Percentiles rank a stretch among this genome's conserved stretches.
These are phyloP conservation scores for Aegilops longissima DNA, from an alignment of 176 grass and related monocot genomes.

Conservation along the genomic window DNA sequence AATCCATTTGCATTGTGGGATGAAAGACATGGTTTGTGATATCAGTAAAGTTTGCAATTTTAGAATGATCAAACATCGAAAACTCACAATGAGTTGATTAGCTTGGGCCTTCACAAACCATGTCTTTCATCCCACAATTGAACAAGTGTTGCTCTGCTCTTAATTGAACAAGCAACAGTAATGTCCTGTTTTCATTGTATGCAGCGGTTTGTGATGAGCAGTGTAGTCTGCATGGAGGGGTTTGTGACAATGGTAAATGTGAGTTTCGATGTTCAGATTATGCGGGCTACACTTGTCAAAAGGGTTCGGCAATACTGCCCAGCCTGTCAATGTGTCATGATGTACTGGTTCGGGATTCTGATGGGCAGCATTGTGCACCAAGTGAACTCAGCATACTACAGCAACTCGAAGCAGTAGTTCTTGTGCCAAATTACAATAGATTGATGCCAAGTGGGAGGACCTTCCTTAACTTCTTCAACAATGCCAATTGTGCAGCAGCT, in stretches of 20 bases:
- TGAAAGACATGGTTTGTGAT: neutral
- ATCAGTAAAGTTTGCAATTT: neutral
- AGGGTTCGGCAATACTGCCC: conserved; percentile 77
- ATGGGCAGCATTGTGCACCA: conserved; percentile 93
- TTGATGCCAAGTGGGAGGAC: conserved; percentile 86
- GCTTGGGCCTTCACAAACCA: neutral
- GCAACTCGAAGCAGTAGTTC: conserved; percentile 90
- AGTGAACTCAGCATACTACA: conserved; percentile 93
- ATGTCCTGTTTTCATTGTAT: conserved; percentile 37
- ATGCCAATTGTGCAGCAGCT: conserved; percentile 86
- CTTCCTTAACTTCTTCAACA: conserved; percentile 91
- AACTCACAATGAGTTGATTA: neutral
- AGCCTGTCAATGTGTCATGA: conserved; percentile 92
- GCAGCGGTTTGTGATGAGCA: conserved; percentile 97
- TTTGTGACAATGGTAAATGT: conserved; percentile 95
- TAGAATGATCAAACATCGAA: neutral
- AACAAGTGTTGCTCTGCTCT: neutral
- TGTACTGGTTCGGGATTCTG: conserved; percentile 78
- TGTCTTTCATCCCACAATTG: too few relatives aligned
- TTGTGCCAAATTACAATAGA: conserved; percentile 96
- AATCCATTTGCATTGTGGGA: neutral
- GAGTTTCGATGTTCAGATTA: conserved; percentile 99
- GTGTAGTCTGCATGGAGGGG: conserved; percentile 98
- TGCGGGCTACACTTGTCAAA: conserved; percentile 98
- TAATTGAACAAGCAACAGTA: conserved; percentile 31